A percentile compares a stretch with the other conserved stretches of the same genome.
phyloP scores from a whole-genome alignment of 768 basidiomycete species.

The Suillus tomentosus region DNA sequence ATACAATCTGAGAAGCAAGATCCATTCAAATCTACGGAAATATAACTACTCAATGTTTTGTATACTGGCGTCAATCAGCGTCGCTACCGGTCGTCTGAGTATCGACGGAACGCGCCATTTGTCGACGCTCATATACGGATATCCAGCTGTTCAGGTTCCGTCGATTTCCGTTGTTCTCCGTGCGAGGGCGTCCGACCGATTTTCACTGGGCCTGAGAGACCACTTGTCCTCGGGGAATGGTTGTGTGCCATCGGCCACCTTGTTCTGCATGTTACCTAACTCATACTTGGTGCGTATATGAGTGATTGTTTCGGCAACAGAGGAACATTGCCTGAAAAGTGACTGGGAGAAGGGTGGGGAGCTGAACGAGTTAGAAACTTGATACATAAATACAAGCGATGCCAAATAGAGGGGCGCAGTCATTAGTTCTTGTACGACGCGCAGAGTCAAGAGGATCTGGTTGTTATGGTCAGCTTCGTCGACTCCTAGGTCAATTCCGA shows the following conservation, averaged over 20 bases:
- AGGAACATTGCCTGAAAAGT: not conserved
- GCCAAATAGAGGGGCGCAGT: not conserved
- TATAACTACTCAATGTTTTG: too few species aligned
- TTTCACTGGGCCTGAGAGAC: too few species aligned
- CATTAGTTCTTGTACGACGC: not conserved
- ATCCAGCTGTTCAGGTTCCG: too few species aligned
- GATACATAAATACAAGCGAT: not conserved
- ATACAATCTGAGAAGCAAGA: too few species aligned
- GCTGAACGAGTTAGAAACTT: not conserved
- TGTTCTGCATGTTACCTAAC: conserved; percentile 30
- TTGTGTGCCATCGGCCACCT: conserved; percentile 54
- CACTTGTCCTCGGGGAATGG: conserved; percentile 53
- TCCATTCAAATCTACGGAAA: too few species aligned
- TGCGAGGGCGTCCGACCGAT: too few species aligned
- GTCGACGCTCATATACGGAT: too few species aligned
- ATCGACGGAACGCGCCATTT: too few species aligned
- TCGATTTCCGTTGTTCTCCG: too few species aligned
- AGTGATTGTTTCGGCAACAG: not conserved
- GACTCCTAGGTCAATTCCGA: not conserved
- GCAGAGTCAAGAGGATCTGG: not conserved
- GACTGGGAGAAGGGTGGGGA: not conserved
- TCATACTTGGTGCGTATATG: conserved; percentile 59
- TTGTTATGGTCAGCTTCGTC: not conserved
- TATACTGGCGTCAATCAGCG: too few species aligned
- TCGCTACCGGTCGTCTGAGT: too few species aligned